Evolutionary conservation across 2,329 filamentous ascomycete species (phyloP).

Genomic region (Mycogone perniciosa): DNA sequence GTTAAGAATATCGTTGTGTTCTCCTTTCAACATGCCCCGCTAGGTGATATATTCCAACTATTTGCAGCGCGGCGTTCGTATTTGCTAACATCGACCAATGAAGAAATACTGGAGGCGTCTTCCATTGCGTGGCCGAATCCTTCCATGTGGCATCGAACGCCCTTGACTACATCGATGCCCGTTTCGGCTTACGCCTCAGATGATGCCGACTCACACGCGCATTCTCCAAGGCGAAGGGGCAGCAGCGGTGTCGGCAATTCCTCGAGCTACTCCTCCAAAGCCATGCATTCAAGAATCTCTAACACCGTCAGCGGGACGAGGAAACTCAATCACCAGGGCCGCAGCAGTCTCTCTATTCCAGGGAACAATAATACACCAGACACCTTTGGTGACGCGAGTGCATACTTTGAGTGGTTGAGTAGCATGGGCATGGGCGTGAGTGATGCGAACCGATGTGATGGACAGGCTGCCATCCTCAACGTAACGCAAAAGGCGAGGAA

Average conservation of each 20-base stretch:
- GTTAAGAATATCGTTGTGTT: constrained; percentile 70
- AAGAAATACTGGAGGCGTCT: constrained; percentile 63
- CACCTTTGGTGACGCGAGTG: constrained; percentile 18
- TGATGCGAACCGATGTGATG: constrained; percentile 1
- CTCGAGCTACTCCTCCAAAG: not conserved
- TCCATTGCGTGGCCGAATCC: constrained; percentile 76
- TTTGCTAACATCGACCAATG: not conserved
- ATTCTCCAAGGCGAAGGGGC: constrained; percentile 49
- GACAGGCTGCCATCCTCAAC: constrained; percentile 9
- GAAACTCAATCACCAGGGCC: not conserved
- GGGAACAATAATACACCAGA: constrained; percentile 13
- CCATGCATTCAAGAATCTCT: not conserved
- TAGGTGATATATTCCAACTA: constrained; percentile 44
- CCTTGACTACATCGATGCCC: constrained; percentile 35
- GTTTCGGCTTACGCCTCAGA: constrained; percentile 37
- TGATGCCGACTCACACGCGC: constrained; percentile 52
- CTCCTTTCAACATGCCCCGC: constrained; percentile 78
- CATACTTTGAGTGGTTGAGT: constrained; percentile 25
- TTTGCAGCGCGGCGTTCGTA: not conserved
- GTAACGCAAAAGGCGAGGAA: constrained; percentile 17
- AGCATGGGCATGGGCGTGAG: constrained; percentile 14
- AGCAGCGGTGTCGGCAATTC: not conserved
- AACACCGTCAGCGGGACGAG: not conserved
- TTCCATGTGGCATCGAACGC: constrained; percentile 56
- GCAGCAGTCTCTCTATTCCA: not conserved